Conservation (phyloP, 768 basidiomycete species). For the Hypholoma sublateritium region DNA sequence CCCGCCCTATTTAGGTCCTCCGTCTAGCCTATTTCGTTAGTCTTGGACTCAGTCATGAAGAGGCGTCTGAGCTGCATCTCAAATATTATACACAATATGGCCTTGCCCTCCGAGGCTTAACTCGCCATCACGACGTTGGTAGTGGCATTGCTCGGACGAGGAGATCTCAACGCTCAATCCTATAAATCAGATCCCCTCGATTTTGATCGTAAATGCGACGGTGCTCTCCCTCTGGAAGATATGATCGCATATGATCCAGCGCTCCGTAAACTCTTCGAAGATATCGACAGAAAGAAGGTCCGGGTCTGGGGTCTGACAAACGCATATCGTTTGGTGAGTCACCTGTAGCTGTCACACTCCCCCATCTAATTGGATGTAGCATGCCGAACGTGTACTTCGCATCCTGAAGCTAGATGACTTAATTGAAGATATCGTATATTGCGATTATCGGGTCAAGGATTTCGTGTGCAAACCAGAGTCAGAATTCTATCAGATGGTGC, state of each 20-base stretch:
- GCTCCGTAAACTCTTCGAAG: conserved; percentile 67
- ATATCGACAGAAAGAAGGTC: conserved; percentile 74
- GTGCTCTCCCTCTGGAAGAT: conserved; percentile 77
- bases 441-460: conserved; percentile 66
- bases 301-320: conserved; percentile 89
- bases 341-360: background rate
- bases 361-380: conserved; percentile 41
- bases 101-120: conserved; percentile 77
- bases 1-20: background rate
- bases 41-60: conserved; percentile 65
- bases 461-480: conserved; percentile 84
- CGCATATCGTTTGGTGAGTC: conserved; percentile 68
- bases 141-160: conserved; percentile 14
- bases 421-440: conserved; percentile 75
- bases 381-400: conserved; percentile 75
- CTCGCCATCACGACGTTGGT: conserved; percentile 77
- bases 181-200: conserved; percentile 65
- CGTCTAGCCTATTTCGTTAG: conserved; percentile 68
- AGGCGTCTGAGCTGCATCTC: conserved; percentile 67
- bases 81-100: conserved; percentile 82
- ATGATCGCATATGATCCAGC: conserved; percentile 67
- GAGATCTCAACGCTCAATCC: background rate
- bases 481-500: conserved; percentile 64
- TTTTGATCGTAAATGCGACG: conserved; percentile 83
- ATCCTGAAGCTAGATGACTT: conserved; percentile 74